These are phyloP conservation scores for Psilocybe cubensis DNA, from an alignment of 768 basidiomycete genomes.

Conservation along the genomic window DNA sequence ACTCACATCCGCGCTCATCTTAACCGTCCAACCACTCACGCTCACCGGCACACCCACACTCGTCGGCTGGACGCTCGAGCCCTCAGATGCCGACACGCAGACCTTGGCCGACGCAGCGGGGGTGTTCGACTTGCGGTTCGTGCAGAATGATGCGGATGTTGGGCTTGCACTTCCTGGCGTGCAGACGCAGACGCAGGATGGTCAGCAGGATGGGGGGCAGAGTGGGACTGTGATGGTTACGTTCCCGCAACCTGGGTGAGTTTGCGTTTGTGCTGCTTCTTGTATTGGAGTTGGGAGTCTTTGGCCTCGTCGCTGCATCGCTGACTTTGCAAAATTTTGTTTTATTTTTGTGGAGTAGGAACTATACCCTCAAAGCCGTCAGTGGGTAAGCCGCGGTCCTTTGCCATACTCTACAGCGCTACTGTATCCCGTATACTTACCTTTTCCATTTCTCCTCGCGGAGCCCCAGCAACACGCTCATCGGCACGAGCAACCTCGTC, in stretches of 20 bases:
- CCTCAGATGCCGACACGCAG: background rate
- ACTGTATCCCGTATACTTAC: too few species aligned
- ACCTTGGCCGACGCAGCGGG: background rate
- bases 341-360: too few species aligned
- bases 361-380: slow-evolving; percentile 20
- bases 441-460: background rate
- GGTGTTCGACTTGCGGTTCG: slow-evolving; percentile 19
- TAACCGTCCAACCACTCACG: slow-evolving; percentile 13
- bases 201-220: too few species aligned
- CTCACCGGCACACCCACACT: slow-evolving; percentile 11
- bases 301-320: background rate
- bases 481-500: too few species aligned
- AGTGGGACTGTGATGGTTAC: slow-evolving; percentile 11
- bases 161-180: slow-evolving; percentile 21
- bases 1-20: background rate
- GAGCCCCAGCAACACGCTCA: too few species aligned
- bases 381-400: slow-evolving; percentile 19
- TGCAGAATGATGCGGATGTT: slow-evolving; percentile 14
- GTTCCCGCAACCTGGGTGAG: slow-evolving; percentile 22
- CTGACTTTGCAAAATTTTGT: background rate
- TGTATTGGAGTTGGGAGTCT: background rate
- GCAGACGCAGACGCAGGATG: background rate
- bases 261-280: background rate
- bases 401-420: background rate
- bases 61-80: slow-evolving; percentile 15